Percentiles rank a stretch among this genome's conserved stretches.
Conservation (phyloP, 164 flowering plant genomes). For the Sextonia rubra region DNA sequence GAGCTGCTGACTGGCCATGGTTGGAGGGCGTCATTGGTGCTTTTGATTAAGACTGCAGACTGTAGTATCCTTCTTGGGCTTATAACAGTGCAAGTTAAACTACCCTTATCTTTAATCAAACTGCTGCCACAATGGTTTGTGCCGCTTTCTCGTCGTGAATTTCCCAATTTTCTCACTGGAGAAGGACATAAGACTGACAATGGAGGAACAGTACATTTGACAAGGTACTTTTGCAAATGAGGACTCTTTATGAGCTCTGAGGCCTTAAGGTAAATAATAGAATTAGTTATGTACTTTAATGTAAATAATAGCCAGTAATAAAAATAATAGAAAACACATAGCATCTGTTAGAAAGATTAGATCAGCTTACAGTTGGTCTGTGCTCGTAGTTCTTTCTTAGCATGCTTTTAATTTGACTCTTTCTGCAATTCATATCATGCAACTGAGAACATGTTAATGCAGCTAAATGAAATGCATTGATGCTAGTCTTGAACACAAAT, state of each 20-base stretch:
- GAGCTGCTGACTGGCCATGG: not conserved
- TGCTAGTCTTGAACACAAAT: not conserved
- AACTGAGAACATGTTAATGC: not conserved
- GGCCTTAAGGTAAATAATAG: slow-evolving; percentile 37
- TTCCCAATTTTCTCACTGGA: slow-evolving; percentile 43
- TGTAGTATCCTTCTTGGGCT: not conserved
- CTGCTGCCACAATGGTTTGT: slow-evolving; percentile 65
- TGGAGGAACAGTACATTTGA: slow-evolving; percentile 42
- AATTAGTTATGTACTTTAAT: not conserved
- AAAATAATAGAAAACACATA: no score
- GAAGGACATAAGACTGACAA: slow-evolving; percentile 23
- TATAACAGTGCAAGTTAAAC: slow-evolving; percentile 10
- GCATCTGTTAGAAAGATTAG: not conserved
- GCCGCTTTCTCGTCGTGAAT: not conserved
- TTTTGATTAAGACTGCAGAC: not conserved
- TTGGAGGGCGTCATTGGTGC: not conserved
- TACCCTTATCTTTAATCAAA: slow-evolving; percentile 58
- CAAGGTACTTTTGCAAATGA: slow-evolving; percentile 65
- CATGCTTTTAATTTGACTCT: slow-evolving; percentile 59
- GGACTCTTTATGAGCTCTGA: slow-evolving; percentile 70
- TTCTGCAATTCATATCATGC: slow-evolving; percentile 28
- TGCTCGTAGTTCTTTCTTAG: slow-evolving; percentile 65
- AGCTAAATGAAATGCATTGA: not conserved
- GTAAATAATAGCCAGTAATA: not conserved
- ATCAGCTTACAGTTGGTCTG: slow-evolving; percentile 57